phyloP scores from a whole-genome alignment of 176 grass and related monocot species.

The Carex littledalei region DNA sequence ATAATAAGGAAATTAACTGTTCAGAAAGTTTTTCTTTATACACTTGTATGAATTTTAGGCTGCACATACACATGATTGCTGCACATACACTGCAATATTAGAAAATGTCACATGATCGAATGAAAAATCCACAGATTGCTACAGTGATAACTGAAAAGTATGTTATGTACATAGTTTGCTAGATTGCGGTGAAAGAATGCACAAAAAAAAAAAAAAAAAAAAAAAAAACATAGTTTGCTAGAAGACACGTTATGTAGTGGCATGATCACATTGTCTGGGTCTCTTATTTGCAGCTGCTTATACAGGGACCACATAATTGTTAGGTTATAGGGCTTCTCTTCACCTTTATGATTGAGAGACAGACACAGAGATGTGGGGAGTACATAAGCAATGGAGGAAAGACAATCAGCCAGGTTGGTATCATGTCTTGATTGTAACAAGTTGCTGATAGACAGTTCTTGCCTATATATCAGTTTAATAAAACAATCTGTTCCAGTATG shows the following conservation, averaged over 20 bases:
- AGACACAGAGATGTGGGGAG: background rate
- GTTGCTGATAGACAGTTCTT: background rate
- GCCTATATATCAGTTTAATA: background rate
- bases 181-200: background rate
- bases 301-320: constrained; percentile 10
- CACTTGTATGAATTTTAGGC: too few relatives aligned
- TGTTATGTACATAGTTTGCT: background rate
- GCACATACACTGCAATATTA: background rate
- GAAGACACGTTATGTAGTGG: constrained; percentile 7
- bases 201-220: too few relatives aligned
- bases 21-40: too few relatives aligned
- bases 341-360: constrained; percentile 8
- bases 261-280: constrained; percentile 1
- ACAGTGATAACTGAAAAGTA: background rate
- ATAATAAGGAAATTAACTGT: background rate
- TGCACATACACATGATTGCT: too few relatives aligned
- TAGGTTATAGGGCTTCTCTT: background rate
- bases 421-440: constrained; percentile 9
- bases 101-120: background rate
- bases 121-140: background rate
- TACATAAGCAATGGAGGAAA: background rate
- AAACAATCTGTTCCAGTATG: background rate
- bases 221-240: background rate
- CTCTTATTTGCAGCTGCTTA: background rate
- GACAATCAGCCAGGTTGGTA: constrained; percentile 24